Conservation (phyloP, 208 protist species). For the Crithidia mellificae region DNA sequence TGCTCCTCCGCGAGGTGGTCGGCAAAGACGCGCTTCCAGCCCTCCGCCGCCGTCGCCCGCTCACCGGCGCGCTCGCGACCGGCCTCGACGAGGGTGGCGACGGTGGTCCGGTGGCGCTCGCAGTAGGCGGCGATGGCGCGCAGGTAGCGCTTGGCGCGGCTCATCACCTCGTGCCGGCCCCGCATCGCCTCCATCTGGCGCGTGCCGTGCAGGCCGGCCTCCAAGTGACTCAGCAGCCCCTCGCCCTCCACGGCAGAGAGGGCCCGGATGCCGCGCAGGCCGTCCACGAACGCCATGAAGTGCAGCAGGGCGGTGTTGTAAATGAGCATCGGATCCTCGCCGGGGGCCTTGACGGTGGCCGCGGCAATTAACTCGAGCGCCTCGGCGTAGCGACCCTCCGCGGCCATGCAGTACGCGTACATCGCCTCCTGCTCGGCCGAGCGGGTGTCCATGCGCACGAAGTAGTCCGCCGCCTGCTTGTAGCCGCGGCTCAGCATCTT, state of each 20-base stretch:
- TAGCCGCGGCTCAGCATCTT: slow-evolving; percentile 75
- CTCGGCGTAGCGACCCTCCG: slow-evolving; percentile 56
- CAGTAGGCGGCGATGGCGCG: slow-evolving; percentile 52
- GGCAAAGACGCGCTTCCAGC: slow-evolving; percentile 52
- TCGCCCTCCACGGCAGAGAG: slow-evolving; percentile 48
- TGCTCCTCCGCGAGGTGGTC: slow-evolving; percentile 47
- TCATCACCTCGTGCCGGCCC: slow-evolving; percentile 37
- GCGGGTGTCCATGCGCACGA: slow-evolving; percentile 34
- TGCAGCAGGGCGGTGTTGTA: slow-evolving; percentile 80
- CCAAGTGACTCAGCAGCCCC: slow-evolving; percentile 42
- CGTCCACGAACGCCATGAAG: slow-evolving; percentile 66
- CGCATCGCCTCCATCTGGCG: slow-evolving; percentile 36
- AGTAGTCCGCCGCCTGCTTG: slow-evolving; percentile 81
- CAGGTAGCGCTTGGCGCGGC: slow-evolving; percentile 34
- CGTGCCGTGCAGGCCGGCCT: slow-evolving; percentile 40
- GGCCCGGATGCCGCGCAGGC: slow-evolving; percentile 33
- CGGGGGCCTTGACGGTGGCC: slow-evolving; percentile 30
- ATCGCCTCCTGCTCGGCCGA: slow-evolving; percentile 61
- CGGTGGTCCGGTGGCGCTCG: slow-evolving; percentile 46
- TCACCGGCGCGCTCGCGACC: slow-evolving; percentile 50
- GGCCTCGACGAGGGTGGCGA: slow-evolving; percentile 46
- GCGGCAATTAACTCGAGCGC: slow-evolving; percentile 54
- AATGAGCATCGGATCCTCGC: slow-evolving; percentile 46
- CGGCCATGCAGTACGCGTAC: slow-evolving; percentile 75
- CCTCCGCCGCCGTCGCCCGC: slow-evolving; percentile 37